These are phyloP conservation scores for Betula pendula DNA, from an alignment of 306 rosid species.

Conservation along the genomic window DNA sequence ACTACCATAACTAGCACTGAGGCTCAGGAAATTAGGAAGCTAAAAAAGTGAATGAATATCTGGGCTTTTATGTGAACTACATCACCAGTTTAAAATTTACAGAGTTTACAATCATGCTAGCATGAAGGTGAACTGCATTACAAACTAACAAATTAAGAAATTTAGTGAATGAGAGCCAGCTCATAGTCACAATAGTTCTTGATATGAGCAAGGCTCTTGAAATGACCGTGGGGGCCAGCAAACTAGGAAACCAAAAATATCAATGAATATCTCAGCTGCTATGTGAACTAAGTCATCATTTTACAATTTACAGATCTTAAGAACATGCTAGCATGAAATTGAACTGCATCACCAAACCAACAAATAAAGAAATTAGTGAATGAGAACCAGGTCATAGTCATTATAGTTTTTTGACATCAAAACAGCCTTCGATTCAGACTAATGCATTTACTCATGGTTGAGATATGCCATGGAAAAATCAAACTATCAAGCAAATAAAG, in stretches of 20 bases:
- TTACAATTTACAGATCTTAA: neutral
- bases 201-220: neutral
- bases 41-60: neutral
- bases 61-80: neutral
- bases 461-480: neutral
- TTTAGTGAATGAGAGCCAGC: neutral
- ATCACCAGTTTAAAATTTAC: neutral
- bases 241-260: neutral
- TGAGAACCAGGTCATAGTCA: neutral
- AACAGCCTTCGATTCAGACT: neutral
- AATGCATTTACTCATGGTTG: neutral
- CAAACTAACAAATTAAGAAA: neutral
- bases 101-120: neutral
- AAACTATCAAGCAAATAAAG: slow-evolving; percentile 5
- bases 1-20: neutral
- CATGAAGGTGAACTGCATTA: neutral
- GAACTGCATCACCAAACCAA: neutral
- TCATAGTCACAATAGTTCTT: neutral
- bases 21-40: neutral
- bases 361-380: neutral
- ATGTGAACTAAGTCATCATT: neutral
- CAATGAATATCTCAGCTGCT: neutral
- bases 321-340: neutral
- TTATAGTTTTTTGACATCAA: neutral
- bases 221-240: neutral